phyloP scores from a whole-genome alignment of 140 eudicot genomes.

The Flaveria floridana region DNA sequence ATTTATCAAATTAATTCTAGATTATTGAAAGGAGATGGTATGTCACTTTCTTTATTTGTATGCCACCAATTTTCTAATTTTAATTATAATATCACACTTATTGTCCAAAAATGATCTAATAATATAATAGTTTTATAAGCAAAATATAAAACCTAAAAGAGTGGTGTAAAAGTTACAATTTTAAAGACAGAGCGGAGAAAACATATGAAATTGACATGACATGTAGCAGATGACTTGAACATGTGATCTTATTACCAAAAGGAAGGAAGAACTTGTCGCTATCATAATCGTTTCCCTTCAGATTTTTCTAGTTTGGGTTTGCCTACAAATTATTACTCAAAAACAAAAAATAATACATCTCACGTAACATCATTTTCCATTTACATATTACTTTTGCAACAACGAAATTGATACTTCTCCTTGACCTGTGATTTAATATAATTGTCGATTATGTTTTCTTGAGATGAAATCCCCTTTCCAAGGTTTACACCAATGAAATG shows the following conservation, averaged over 20 bases:
- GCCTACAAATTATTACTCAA: slow-evolving; percentile 15
- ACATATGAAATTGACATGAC: slow-evolving; percentile 23
- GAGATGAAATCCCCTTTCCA: neutral
- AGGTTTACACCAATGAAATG: neutral
- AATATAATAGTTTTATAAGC: neutral
- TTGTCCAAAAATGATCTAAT: neutral
- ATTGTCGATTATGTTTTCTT: neutral
- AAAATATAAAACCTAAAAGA: neutral
- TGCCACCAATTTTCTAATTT: too few relatives aligned
- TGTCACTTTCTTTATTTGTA: too few relatives aligned
- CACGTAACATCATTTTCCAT: slow-evolving; percentile 22
- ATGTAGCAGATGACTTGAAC: slow-evolving; percentile 7
- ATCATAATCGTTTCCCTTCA: slow-evolving; percentile 17
- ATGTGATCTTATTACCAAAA: slow-evolving; percentile 25
- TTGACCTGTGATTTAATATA: neutral
- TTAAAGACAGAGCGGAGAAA: slow-evolving; percentile 6
- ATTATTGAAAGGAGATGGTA: too few relatives aligned
- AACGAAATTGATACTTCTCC: slow-evolving; percentile 1
- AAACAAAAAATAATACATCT: slow-evolving; percentile 11
- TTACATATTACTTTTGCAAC: neutral
- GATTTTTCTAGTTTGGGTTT: slow-evolving; percentile 21
- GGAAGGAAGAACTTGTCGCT: slow-evolving; percentile 17
- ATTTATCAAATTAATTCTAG: too few relatives aligned
- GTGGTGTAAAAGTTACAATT: neutral
- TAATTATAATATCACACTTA: too few relatives aligned